Base-by-base conservation (phyloP, 306 rosid species). In the Luffa aegyptiaca region DNA sequence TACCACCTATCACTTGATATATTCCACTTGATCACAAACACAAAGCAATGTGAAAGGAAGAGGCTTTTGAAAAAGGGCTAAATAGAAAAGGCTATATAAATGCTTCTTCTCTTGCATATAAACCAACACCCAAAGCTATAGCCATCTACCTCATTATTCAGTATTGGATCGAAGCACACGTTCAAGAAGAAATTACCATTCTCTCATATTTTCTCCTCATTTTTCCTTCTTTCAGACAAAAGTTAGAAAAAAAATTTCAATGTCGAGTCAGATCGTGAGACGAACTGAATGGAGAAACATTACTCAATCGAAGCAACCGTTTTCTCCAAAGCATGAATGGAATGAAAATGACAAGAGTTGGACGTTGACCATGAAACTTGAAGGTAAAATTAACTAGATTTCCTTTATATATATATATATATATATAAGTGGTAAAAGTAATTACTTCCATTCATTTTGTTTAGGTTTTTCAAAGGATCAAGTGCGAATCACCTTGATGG, bases 281-380 rank as follows among this genome's bases (percentile, higher is more conserved):
- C 45, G 6, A 64, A 0, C 31, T 26, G 31, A 6, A 36, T 36
- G 71, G 71, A 6, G 71, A 14, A 7, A 6, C 45, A 2, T 36
- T 35, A 7, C 45, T 13, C 71, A 16, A 36, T 3, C 21, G 16
- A 37, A 64, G 7, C 45, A 64, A 35, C 46, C 2, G 11, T 36
- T 36, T 64, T 13, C 1, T 36, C 71, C 71, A 14, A 0, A 6
- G 13, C 0, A 0, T 5, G 0, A 0, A 0, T 63, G 20, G 20
- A 5, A 13, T 2, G 11, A 1, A 0, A 41, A 11, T 0, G 11
- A 14, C 1, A 0, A 14, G 0, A 14, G 2, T 0, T 0, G 7
- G 6, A 12, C 0, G 37, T 5, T 64, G 5, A 14, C 0, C 46
- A 37, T 64, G 21, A 8, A 5, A 2, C 46, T 64, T 16, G 5